A percentile compares a stretch with the other conserved stretches of the same genome.
Conservation (phyloP, 257 asterid species). For the Solanum tarijense region DNA sequence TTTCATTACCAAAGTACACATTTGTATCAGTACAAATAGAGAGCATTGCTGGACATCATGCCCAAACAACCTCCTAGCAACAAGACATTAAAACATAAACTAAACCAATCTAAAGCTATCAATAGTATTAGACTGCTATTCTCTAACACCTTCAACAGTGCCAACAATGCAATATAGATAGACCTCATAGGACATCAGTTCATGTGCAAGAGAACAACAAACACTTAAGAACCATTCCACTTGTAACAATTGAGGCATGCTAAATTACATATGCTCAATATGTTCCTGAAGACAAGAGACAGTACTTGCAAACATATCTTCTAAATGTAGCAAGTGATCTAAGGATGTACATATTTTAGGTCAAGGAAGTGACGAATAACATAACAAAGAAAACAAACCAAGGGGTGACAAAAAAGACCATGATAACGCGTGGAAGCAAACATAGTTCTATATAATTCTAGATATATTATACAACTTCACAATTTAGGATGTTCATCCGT, state of each 20-base stretch:
- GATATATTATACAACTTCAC: constrained; percentile 3
- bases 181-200: background rate
- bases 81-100: too few relatives aligned
- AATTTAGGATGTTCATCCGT: constrained; percentile 1
- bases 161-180: background rate
- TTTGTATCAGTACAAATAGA: too few relatives aligned
- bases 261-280: background rate
- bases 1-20: too few relatives aligned
- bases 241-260: background rate
- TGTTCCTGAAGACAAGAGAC: background rate
- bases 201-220: background rate
- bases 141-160: background rate
- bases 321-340: background rate
- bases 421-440: background rate
- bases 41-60: too few relatives aligned
- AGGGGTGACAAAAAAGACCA: background rate
- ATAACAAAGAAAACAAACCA: background rate
- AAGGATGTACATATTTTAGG: background rate
- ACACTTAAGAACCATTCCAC: background rate
- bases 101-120: too few relatives aligned
- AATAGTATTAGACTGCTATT: background rate
- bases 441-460: constrained; percentile 1
- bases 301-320: background rate
- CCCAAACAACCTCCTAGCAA: too few relatives aligned
- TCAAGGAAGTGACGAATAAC: background rate